Evolutionary conservation across 768 basidiomycete species (phyloP).

Genomic region (Pulveroboletus frians): DNA sequence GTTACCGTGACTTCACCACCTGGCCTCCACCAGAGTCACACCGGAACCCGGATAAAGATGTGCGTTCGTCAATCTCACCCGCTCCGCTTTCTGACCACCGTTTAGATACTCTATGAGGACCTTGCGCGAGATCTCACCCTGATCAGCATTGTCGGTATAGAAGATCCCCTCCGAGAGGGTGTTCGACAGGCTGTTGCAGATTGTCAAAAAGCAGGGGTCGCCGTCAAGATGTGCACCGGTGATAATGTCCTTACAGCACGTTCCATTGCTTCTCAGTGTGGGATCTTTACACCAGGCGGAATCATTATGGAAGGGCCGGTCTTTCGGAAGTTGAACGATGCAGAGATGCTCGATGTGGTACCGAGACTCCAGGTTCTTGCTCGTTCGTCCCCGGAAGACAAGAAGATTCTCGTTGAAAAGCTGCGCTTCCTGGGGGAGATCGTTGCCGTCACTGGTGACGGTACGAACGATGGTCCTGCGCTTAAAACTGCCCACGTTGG

Average conservation of each 20-base stretch:
- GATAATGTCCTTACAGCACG: slow-evolving; percentile 93
- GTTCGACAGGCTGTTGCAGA: slow-evolving; percentile 85
- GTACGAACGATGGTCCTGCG: slow-evolving; percentile 96
- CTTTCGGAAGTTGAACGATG: slow-evolving; percentile 71
- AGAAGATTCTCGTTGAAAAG: slow-evolving; percentile 87
- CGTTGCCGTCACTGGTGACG: slow-evolving; percentile 95
- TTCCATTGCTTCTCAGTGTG: slow-evolving; percentile 95
- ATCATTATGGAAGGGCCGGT: slow-evolving; percentile 97
- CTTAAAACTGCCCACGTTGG: slow-evolving; percentile 95
- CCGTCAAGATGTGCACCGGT: slow-evolving; percentile 97
- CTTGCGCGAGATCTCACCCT: slow-evolving; percentile 73
- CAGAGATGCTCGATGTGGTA: slow-evolving; percentile 75
- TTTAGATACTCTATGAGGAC: slow-evolving; percentile 62
- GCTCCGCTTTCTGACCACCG: slow-evolving; percentile 8
- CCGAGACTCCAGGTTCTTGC: slow-evolving; percentile 95
- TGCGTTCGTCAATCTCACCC: slow-evolving; percentile 24
- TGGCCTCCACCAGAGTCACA: slow-evolving; percentile 71
- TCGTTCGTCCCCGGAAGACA: slow-evolving; percentile 95
- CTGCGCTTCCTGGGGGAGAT: slow-evolving; percentile 84
- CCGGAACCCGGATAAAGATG: slow-evolving; percentile 48
- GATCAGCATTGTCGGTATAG: slow-evolving; percentile 89
- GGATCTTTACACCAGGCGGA: slow-evolving; percentile 90
- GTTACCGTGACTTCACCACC: slow-evolving; percentile 78
- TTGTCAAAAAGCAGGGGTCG: slow-evolving; percentile 85
- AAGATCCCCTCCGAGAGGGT: slow-evolving; percentile 90